Evolutionary conservation across 2,329 filamentous ascomycete genomes (phyloP), one percentile per base, ranked within the genome.

Genomic region (Aureobasidium uvarum): DNA sequence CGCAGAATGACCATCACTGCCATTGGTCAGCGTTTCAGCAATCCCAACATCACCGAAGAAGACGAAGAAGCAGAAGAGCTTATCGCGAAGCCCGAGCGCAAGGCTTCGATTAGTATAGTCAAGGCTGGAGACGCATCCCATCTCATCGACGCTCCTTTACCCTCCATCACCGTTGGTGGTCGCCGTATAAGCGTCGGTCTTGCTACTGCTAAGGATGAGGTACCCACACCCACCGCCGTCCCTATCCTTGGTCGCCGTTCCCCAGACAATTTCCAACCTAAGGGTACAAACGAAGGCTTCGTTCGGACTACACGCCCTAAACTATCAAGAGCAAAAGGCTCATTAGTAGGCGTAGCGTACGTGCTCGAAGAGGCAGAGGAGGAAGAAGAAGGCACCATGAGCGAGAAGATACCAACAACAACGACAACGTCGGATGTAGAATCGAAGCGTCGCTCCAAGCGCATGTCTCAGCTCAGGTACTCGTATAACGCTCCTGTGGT

Each of bases 1-100:
- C 58, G 52, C 28, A 62, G 48, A 46, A 67, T 67, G 66, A 67
- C 66, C 10, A 50, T 67, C 31, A 67, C 66, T 1, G 65, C 66
- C 23, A 56, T 67, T 46, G 66, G 66, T 3, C 66, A 62, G 18
- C 48, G 64, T 18, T 63, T 67, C 51, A 65, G 60, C 58, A 58
- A 54, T n/a, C 56, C 63, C 16, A 50, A 64, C 38, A 64, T 54
- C 39, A 64, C 60, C n/a, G 59, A 52, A 25, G 59, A 63, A 45
- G 59, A 63, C 16, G 48, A 64, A 51, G 60, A 55, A 13, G n/a
- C 13, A 18, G 50, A 52, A 33, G 60, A 63, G 28, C 46, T 54
- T 7, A 23, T 46, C 39, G n/a, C n/a, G 31, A 55, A 64, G 60
- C 60, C 60, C 8, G 50, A 36, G 18, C 60, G 60, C 60, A 64